Conservation (phyloP, 257 asterid species). For the Penstemon davidsonii region DNA sequence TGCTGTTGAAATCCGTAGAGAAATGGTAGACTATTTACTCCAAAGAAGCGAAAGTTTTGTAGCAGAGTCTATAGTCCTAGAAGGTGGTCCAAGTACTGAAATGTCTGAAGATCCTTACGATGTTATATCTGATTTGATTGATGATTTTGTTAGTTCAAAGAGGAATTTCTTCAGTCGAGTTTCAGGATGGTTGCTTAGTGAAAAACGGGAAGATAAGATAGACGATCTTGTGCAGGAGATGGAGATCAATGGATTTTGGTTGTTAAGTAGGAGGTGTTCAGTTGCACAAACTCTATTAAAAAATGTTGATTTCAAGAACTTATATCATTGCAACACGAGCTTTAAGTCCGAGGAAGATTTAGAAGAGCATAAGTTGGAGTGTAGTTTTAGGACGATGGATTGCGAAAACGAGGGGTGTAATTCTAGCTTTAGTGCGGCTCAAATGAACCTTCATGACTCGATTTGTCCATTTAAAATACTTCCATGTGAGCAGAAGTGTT, state of each 20-base stretch:
- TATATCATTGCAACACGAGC: conserved; percentile 49
- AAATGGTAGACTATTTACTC: conserved; percentile 66
- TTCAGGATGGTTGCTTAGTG: conserved; percentile 70
- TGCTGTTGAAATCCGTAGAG: conserved; percentile 73
- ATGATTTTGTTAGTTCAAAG: conserved; percentile 60
- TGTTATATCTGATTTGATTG: conserved; percentile 52
- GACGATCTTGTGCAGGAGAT: conserved; percentile 78
- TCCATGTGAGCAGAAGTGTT: conserved; percentile 68
- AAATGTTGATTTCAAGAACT: conserved; percentile 62
- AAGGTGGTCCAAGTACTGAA: conserved; percentile 46
- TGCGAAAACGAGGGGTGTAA: conserved; percentile 65
- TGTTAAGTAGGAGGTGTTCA: conserved; percentile 54
- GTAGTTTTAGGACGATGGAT: conserved; percentile 49
- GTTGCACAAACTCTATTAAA: conserved; percentile 59
- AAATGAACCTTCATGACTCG: conserved; percentile 50
- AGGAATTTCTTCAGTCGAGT: conserved; percentile 61
- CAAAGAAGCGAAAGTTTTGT: conserved; percentile 69
- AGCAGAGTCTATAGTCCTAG: conserved; percentile 60
- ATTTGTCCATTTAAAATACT: conserved; percentile 63
- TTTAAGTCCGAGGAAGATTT: conserved; percentile 52
- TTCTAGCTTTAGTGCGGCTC: conserved; percentile 59
- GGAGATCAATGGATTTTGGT: conserved; percentile 77
- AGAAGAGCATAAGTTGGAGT: conserved; percentile 39
- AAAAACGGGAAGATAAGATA: conserved; percentile 65
- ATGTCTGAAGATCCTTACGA: conserved; percentile 52